These are phyloP conservation scores for Mytilinidion resinicola DNA, from an alignment of 495 filamentous ascomycete genomes.

Conservation along the genomic window DNA sequence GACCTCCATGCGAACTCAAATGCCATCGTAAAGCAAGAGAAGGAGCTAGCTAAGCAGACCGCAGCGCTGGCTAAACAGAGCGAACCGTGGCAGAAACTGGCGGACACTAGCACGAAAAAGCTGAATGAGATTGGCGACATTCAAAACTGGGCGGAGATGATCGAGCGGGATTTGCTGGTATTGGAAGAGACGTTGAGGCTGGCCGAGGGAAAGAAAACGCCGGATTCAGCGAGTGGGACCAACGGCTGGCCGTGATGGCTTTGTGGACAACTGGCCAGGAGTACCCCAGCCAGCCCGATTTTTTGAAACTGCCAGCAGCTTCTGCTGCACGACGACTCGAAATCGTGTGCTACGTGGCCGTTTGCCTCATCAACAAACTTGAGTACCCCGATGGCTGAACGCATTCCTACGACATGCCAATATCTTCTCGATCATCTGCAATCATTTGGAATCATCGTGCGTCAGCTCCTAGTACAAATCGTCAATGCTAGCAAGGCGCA, in stretches of 20 bases:
- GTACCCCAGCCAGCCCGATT: background rate
- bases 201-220: conserved; percentile 42
- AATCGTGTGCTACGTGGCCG: too few species aligned
- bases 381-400: too few species aligned
- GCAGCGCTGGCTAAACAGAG: conserved; percentile 64
- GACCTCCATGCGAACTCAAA: conserved; percentile 67
- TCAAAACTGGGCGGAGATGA: conserved; percentile 96
- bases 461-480: too few species aligned
- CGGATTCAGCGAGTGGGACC: conserved; percentile 24
- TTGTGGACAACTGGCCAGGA: background rate
- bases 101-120: conserved; percentile 59
- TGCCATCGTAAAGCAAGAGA: conserved; percentile 66
- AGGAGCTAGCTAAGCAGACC: conserved; percentile 58
- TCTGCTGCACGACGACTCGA: background rate
- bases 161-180: conserved; percentile 84
- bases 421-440: too few species aligned
- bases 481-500: too few species aligned
- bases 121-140: conserved; percentile 93
- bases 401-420: too few species aligned
- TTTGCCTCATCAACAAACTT: too few species aligned
- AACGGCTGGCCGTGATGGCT: conserved; percentile 13
- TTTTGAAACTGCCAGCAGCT: background rate
- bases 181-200: conserved; percentile 79
- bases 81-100: conserved; percentile 61
- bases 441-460: too few species aligned